Conservation (phyloP, 2,329 filamentous ascomycete species). For the Fusarium nygamai region DNA sequence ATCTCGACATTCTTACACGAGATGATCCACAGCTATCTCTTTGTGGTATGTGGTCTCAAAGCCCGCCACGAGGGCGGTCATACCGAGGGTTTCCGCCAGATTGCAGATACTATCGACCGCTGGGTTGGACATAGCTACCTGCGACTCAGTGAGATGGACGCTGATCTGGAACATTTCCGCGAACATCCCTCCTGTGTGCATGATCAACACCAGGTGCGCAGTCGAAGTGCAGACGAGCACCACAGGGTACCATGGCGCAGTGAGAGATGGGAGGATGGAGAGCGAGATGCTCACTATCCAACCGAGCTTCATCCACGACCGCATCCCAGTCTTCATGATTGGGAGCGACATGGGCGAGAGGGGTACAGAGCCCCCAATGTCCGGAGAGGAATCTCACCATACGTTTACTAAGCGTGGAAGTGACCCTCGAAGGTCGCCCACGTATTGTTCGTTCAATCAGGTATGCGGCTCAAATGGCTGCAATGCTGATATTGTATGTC, state of each 20-base stretch:
- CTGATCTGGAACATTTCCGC: conserved; percentile 66
- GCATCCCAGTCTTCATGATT: conserved; percentile 38
- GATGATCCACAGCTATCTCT: conserved; percentile 73
- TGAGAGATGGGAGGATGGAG: conserved; percentile 32
- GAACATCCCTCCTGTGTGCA: conserved; percentile 38
- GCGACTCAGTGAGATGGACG: conserved; percentile 68
- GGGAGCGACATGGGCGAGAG: conserved; percentile 51
- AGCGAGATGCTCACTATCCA: conserved; percentile 23
- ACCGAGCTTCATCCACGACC: conserved; percentile 31
- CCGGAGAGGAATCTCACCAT: conserved; percentile 42
- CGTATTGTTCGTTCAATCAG: conserved; percentile 17
- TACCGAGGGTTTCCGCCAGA: conserved; percentile 67
- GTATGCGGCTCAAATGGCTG: neutral
- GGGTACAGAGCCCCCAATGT: conserved; percentile 44
- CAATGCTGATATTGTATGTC: neutral
- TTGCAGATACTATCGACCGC: conserved; percentile 67
- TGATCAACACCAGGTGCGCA: conserved; percentile 36
- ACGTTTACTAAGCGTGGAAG: conserved; percentile 44
- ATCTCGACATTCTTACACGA: conserved; percentile 74
- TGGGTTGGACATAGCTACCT: conserved; percentile 68
- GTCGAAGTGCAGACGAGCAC: conserved; percentile 26
- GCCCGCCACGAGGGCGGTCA: conserved; percentile 67
- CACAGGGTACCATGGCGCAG: conserved; percentile 27
- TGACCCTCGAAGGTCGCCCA: conserved; percentile 21
- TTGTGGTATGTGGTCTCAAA: conserved; percentile 68